Evolutionary conservation across 2,329 filamentous ascomycete genomes (phyloP), one percentile per base, ranked within the genome.

Genomic region (Hypoxylon sp.): DNA sequence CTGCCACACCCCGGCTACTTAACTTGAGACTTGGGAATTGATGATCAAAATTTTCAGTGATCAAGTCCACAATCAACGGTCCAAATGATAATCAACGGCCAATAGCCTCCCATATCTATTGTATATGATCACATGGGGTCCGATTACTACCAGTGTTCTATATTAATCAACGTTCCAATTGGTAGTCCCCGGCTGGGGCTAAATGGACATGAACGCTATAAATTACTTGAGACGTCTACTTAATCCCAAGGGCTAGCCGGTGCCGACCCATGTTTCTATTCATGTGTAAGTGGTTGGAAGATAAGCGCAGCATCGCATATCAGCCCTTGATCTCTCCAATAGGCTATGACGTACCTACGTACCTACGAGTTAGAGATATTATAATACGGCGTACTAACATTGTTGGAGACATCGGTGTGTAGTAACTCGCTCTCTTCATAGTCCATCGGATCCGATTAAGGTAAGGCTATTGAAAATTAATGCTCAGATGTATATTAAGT

Each of bases 171-270:
- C 54, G n/a, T n/a, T n/a, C n/a, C n/a, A n/a, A 34, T 45, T 60
- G 23, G 63, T 59, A 55, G 58, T 63, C 32, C 37, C 61, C 47
- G 55, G 58, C 32, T 59, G 43, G 37, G 65, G 67, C 67, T 70
- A 67, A 68, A 65, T 70, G 61, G 55, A 63, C 59, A 48, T 48
- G 21, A 53, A 68, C 56, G 58, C 64, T 65, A 67, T 62, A 65
- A 61, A 64, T 63, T 64, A 54, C 61, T 58, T 54, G 54, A 61
- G 58, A 41, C 12, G 50, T 61, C 56, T 63, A 67, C n/a, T 41
- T 61, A 57, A 61, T 62, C 14, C 47, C 53, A 23, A 47, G 56
- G 54, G 47, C 37, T 58, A 55, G 55, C 57, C 50, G 51, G 45
- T 60, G 45, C 61, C 53, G 51, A 60, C 57, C 61, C 67, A 25